phyloP scores from a whole-genome alignment of 1,284 basidiomycete genomes.

The Trametes polyzona region DNA sequence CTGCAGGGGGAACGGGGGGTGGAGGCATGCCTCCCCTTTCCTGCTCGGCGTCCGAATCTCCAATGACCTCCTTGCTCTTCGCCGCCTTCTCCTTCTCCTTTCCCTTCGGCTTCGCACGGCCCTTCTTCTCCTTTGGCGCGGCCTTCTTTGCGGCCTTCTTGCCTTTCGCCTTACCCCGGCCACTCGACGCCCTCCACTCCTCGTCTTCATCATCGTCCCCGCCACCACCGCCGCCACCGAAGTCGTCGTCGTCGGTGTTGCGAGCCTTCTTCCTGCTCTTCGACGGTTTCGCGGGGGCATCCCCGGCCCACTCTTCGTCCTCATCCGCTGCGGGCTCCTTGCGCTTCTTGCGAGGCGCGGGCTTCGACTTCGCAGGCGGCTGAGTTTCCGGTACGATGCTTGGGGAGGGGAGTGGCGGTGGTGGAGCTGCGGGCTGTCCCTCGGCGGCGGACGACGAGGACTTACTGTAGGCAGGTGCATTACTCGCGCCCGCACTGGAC shows the following conservation, averaged over 20 bases:
- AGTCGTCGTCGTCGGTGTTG: slow-evolving; percentile 31
- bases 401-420: slow-evolving; percentile 20
- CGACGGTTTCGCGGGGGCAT: slow-evolving; percentile 15
- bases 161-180: slow-evolving; percentile 25
- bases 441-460: not conserved
- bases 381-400: slow-evolving; percentile 19
- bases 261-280: slow-evolving; percentile 27
- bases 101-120: slow-evolving; percentile 9
- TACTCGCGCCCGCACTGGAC: not conserved
- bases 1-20: slow-evolving; percentile 4
- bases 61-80: slow-evolving; percentile 28
- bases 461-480: not conserved
- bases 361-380: slow-evolving; percentile 12
- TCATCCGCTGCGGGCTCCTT: slow-evolving; percentile 19
- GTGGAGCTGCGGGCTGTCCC: slow-evolving; percentile 17
- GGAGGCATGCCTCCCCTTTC: slow-evolving; percentile 13
- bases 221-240: slow-evolving; percentile 14
- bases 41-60: slow-evolving; percentile 27
- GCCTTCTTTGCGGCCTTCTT: slow-evolving; percentile 25
- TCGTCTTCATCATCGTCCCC: slow-evolving; percentile 31
- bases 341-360: slow-evolving; percentile 19
- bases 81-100: slow-evolving; percentile 18
- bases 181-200: slow-evolving; percentile 27
- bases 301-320: slow-evolving; percentile 22
- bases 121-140: slow-evolving; percentile 18